Percentiles rank a stretch among this genome's conserved stretches.
Evolutionary conservation across 2,329 filamentous ascomycete genomes (phyloP).

Genomic region (Metarhizium rileyi): DNA sequence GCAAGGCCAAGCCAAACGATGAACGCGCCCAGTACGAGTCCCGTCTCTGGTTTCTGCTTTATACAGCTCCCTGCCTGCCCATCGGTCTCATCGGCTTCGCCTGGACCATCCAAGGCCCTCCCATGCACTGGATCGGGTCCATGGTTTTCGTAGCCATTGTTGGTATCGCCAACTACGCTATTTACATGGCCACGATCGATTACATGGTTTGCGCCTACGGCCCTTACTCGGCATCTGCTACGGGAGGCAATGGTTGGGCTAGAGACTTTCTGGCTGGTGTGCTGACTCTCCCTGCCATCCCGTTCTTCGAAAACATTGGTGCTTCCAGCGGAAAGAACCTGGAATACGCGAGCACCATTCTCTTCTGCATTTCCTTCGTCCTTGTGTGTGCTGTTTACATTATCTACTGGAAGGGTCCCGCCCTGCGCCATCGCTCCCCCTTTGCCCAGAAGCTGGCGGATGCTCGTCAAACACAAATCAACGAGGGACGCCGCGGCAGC

Average conservation of each 20-base stretch:
- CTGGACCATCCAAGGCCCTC: constrained; percentile 54
- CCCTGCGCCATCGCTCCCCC: constrained; percentile 48
- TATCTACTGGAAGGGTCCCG: constrained; percentile 56
- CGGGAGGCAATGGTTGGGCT: constrained; percentile 65
- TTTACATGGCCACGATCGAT: constrained; percentile 69
- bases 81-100: constrained; percentile 63
- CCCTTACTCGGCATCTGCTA: constrained; percentile 63
- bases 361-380: constrained; percentile 50
- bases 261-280: constrained; percentile 66
- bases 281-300: constrained; percentile 56
- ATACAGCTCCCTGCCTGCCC: constrained; percentile 47
- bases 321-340: constrained; percentile 37
- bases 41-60: constrained; percentile 56
- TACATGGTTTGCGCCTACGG: constrained; percentile 72
- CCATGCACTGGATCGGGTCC: constrained; percentile 58
- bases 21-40: constrained; percentile 60
- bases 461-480: constrained; percentile 21
- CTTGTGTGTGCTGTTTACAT: constrained; percentile 55
- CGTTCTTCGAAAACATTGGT: constrained; percentile 51
- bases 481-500: constrained; percentile 21
- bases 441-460: constrained; percentile 55
- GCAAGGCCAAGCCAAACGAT: constrained; percentile 38
- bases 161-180: constrained; percentile 63
- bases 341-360: constrained; percentile 52
- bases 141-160: constrained; percentile 56